Evolutionary conservation across 176 grass and related monocot species (phyloP).

Genomic region (Cenchrus fungigraminus): DNA sequence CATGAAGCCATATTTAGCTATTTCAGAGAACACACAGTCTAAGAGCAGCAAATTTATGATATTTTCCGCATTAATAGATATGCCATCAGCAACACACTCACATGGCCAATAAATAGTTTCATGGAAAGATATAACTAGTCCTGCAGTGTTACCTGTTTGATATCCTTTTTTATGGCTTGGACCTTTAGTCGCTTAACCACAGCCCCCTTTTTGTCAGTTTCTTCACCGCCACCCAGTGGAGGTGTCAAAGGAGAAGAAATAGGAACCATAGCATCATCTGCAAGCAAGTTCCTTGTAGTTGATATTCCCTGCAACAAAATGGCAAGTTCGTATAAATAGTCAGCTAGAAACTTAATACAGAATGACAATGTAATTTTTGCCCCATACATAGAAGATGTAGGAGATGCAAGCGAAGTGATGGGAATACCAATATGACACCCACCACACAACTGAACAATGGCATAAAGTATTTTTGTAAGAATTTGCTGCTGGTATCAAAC

Average conservation of each 20-base stretch:
- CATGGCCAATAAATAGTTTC: background rate
- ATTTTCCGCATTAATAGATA: background rate
- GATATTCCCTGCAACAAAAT: conserved; percentile 65
- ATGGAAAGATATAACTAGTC: background rate
- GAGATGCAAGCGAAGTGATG: background rate
- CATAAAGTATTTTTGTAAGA: background rate
- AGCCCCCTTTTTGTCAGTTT: conserved; percentile 52
- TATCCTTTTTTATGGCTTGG: conserved; percentile 86
- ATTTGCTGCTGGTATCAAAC: background rate
- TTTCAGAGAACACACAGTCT: background rate
- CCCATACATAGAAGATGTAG: conserved; percentile 11
- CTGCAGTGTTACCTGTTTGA: conserved; percentile 61
- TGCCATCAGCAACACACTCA: background rate
- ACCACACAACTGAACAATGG: background rate
- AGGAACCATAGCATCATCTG: conserved; percentile 74
- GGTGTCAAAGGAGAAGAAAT: conserved; percentile 85
- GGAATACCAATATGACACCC: background rate
- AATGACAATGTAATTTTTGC: background rate
- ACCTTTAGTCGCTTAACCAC: conserved; percentile 58
- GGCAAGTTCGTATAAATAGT: conserved; percentile 21
- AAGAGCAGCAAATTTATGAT: background rate
- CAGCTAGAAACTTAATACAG: background rate
- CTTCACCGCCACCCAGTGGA: conserved; percentile 41
- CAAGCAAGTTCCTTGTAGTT: conserved; percentile 60
- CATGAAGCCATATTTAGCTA: background rate